Evolutionary conservation across 768 basidiomycete genomes (phyloP), one percentile per base, ranked within the genome.

Genomic region (Daedaleopsis sinensis): DNA sequence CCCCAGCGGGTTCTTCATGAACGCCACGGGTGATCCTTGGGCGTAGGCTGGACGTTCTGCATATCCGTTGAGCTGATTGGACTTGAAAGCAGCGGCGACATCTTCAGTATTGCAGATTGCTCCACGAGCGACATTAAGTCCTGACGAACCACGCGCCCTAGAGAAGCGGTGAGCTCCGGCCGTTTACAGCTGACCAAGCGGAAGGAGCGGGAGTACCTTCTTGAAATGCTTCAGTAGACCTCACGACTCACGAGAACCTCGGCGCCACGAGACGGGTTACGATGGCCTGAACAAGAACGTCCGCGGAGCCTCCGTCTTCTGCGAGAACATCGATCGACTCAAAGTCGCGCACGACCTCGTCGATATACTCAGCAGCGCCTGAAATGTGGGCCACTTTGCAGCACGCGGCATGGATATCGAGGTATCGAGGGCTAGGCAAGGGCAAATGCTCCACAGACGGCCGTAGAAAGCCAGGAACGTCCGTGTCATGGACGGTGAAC

Each of bases 61-160:
- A 69, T 77, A 79, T 19, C 74, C 94, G 57, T 78, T 74, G 62
- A 96, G 74, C 36, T 92, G 90, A 16, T 93, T 93, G 52, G 83
- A 86, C 77, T 84, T 80, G 58, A 96, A 72, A 9, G 94, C 93
- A 0, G 73, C 86, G 3, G 88, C 87, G 61, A 96, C 88, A 50
- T 85, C 92, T 61, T 93, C 86, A 63, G 86, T 85, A 76, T 92
- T 87, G 71, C 91, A 93, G 69, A 96, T 94, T 42, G 94, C 94
- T 50, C 94, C 94, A 68, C 93, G 91, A 54, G 92, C 92, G 24
- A 93, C 94, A 83, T 96, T 96, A n/a, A n/a, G n/a, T n/a, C n/a
- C n/a, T n/a, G 71, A 96, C 88, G 67, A 96, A 84, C 89, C 90
- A 94, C 12, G 93, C 84, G 50, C 93, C 94, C 66, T 63, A 35